A percentile compares a stretch with the other conserved stretches of the same genome.
Conservation (phyloP, 495 filamentous ascomycete genomes). For the Talaromyces proteolyticus region DNA sequence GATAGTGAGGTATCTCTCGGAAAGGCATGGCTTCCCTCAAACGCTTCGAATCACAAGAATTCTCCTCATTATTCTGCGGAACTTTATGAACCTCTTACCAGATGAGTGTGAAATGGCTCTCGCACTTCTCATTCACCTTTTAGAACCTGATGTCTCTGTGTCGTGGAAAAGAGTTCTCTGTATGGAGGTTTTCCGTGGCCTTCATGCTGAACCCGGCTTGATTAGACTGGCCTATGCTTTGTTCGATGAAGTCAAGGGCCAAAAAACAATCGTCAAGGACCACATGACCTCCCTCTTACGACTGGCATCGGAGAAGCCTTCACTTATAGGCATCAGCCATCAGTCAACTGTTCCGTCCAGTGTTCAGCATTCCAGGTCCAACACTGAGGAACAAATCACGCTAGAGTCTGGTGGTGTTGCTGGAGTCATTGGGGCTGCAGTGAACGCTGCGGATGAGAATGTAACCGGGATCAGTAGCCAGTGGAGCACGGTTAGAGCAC, state of each 20-base stretch:
- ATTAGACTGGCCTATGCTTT: constrained; percentile 74
- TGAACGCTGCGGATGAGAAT: constrained; percentile 56
- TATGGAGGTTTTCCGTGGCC: constrained; percentile 82
- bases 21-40: constrained; percentile 72
- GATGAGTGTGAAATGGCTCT: constrained; percentile 82
- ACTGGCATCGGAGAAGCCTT: constrained; percentile 83
- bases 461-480: constrained; percentile 74
- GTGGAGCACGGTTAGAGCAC: constrained; percentile 83
- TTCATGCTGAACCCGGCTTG: constrained; percentile 73
- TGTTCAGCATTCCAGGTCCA: constrained; percentile 33
- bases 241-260: constrained; percentile 68
- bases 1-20: constrained; percentile 69
- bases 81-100: constrained; percentile 67
- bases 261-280: constrained; percentile 72
- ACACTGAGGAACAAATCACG: constrained; percentile 70
- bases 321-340: constrained; percentile 77
- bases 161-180: constrained; percentile 83
- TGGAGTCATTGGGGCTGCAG: constrained; percentile 76
- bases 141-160: constrained; percentile 74
- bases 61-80: constrained; percentile 68
- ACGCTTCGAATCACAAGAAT: constrained; percentile 79
- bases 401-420: constrained; percentile 82
- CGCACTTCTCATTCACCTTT: constrained; percentile 75
- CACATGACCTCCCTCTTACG: constrained; percentile 80
- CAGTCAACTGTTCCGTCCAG: constrained; percentile 72